Evolutionary conservation across 441 rosid genomes (phyloP), one percentile per base, ranked within the genome.

Genomic region (Brassica hybrid): DNA sequence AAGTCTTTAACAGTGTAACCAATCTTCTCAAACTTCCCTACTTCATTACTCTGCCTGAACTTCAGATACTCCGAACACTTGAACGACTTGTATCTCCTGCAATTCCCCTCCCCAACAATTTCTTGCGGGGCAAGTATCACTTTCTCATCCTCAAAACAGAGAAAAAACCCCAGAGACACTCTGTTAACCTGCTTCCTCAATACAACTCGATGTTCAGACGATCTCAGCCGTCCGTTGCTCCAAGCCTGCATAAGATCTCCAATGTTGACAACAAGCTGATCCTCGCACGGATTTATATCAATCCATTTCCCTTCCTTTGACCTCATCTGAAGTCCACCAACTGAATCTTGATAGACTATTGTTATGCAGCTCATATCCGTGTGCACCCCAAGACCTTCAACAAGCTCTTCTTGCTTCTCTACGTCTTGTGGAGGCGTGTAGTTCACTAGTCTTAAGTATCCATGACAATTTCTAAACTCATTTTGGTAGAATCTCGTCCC

Each of bases 341-440:
- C 82, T 19, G 84, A 89, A 67, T 91, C 93, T 75, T 91, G 97
- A 78, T 85, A 86, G 27, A 91, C 85, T 21, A 91, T 83, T 13
- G 96, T 88, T 82, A 90, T 82, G 78, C 94, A 92, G 78, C 97
- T 90, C 97, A 90, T 91, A 60, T 93, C 96, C 0, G 92, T 87
- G 74, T 87, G 96, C 91, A 86, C 85, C 38, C 96, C 94, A 0
- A 89, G 94, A 60, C 97, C 93, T 80, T 90, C 96, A 38, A 87
- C 83, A 70, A 84, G 83, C 64, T 76, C 86, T 77, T 86, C 84
- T 56, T 69, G 77, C 48, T 84, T 85, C 34, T 82, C 83, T 1
- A 88, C 80, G 1, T 72, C 73, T 9, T 82, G 76, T 0, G 93
- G 94, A 0, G 92, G 88, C 13, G 87, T 78, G 78, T 92, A 90